Conservation (phyloP, 2,329 filamentous ascomycete species). For the Fusarium foetens region DNA sequence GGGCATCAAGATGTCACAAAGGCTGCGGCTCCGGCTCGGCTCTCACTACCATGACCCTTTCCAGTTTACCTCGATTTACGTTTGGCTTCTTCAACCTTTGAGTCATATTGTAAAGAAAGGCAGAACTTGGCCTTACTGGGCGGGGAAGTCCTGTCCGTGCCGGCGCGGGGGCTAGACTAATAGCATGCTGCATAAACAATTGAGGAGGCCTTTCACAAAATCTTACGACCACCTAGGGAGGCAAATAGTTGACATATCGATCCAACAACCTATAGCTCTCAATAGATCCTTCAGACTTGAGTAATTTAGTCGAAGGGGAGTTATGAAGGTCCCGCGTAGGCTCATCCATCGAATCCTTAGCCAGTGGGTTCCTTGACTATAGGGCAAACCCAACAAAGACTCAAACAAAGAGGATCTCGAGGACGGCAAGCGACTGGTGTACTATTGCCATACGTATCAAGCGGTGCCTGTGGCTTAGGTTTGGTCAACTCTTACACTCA, state of each 20-base stretch:
- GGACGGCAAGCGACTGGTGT: conserved; percentile 6
- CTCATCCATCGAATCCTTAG: background rate
- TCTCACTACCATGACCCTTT: conserved; percentile 15
- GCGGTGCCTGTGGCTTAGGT: conserved; percentile 22
- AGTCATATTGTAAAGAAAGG: background rate
- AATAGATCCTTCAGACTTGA: background rate
- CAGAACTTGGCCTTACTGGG: conserved; percentile 26
- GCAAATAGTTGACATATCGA: conserved; percentile 20
- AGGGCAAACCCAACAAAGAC: background rate
- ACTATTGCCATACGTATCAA: conserved; percentile 20
- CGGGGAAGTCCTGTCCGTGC: conserved; percentile 32
- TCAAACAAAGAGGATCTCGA: conserved; percentile 14
- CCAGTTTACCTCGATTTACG: background rate
- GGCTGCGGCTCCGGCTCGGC: conserved; percentile 36
- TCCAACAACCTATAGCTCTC: conserved; percentile 20
- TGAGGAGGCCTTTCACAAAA: conserved; percentile 5
- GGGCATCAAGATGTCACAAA: conserved; percentile 16
- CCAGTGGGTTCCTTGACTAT: background rate
- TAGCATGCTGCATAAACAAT: conserved; percentile 18
- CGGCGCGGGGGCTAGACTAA: conserved; percentile 29
- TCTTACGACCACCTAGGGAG: conserved; percentile 34
- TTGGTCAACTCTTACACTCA: conserved; percentile 10
- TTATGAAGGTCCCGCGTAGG: background rate
- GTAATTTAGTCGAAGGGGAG: background rate
- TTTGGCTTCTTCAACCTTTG: background rate